These are phyloP conservation scores for Musa itinerans DNA, from an alignment of 176 grass and related monocot genomes.

Conservation along the genomic window DNA sequence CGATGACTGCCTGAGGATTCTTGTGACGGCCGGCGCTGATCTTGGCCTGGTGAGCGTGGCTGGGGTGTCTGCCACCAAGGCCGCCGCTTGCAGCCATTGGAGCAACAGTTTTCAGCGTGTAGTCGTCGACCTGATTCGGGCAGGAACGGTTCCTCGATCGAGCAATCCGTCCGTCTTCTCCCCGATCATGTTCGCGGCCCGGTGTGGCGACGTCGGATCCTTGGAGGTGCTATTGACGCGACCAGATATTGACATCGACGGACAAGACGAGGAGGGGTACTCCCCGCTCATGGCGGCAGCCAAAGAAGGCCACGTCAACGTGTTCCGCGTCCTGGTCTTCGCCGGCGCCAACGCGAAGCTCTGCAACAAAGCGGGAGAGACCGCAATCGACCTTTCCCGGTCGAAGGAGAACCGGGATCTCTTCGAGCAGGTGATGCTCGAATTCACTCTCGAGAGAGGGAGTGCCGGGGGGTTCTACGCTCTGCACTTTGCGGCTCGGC, in stretches of 20 bases:
- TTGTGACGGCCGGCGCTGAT: conserved; percentile 50
- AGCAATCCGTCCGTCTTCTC: conserved; percentile 57
- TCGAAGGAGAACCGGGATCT: conserved; percentile 70
- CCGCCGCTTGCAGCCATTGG: conserved; percentile 47
- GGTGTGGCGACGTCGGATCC: conserved; percentile 37
- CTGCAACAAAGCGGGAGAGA: conserved; percentile 44
- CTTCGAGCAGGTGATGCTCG: conserved; percentile 94
- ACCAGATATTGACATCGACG: conserved; percentile 46
- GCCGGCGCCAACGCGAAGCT: conserved; percentile 61
- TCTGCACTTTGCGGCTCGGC: conserved; percentile 65
- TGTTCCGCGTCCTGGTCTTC: conserved; percentile 69
- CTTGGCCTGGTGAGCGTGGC: conserved; percentile 47
- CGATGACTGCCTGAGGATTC: conserved; percentile 61
- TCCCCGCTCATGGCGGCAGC: conserved; percentile 56
- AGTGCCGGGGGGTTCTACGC: conserved; percentile 61
- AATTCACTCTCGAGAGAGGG: conserved; percentile 87
- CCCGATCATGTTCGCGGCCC: conserved; percentile 40
- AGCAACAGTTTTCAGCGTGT: conserved; percentile 32
- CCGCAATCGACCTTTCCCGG: conserved; percentile 44
- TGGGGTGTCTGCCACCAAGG: conserved; percentile 33
- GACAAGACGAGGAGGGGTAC: conserved; percentile 51
- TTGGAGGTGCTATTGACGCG: conserved; percentile 49
- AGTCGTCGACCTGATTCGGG: conserved; percentile 36
- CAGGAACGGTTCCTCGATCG: conserved; percentile 44
- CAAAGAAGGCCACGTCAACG: conserved; percentile 56